Evolutionary conservation across 73 alveolate species (phyloP), one percentile per base, ranked within the genome.

Genomic region (Stentor coeruleus): DNA sequence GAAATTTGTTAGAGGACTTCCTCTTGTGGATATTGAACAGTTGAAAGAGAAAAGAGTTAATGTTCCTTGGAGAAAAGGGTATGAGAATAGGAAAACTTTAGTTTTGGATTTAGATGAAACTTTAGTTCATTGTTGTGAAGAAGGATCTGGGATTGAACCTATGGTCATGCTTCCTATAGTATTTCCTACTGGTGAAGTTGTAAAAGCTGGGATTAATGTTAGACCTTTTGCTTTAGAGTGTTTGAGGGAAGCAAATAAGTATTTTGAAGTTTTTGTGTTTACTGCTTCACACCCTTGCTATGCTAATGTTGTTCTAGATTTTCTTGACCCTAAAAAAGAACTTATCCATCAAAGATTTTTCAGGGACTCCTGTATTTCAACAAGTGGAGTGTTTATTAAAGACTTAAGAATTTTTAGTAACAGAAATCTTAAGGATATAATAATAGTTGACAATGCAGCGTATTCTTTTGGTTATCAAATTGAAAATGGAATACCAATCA

Each of bases 81-180:
- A 76, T 28, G 55, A 39, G 41, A 58, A 76, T 39, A 83, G 79
- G 76, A 93, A 91, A 82, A 85, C 93, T 0, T 76, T 93, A 3
- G 82, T 93, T 3, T 86, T 93, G 66, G 98, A 93, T 77, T 66
- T 93, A n/a, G 98, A 93, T 84, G 98, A 93, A 76, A 93, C 98
- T 39, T 60, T 93, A 38, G 95, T 93, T 11, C 98, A 93, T 81
- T n/a, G n/a, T n/a, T n/a, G n/a, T n/a, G n/a, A n/a, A n/a, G n/a
- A n/a, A n/a, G n/a, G n/a, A n/a, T n/a, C n/a, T n/a, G n/a, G n/a
- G n/a, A n/a, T n/a, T n/a, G n/a, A n/a, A n/a, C n/a, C n/a, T n/a
- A n/a, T n/a, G n/a, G n/a, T n/a, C n/a, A n/a, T n/a, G n/a, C n/a
- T n/a, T n/a, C n/a, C n/a, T n/a, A n/a, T n/a, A n/a, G n/a, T n/a